phyloP scores from a whole-genome alignment of 257 asterid genomes.

The Nicotiana noctiflora region DNA sequence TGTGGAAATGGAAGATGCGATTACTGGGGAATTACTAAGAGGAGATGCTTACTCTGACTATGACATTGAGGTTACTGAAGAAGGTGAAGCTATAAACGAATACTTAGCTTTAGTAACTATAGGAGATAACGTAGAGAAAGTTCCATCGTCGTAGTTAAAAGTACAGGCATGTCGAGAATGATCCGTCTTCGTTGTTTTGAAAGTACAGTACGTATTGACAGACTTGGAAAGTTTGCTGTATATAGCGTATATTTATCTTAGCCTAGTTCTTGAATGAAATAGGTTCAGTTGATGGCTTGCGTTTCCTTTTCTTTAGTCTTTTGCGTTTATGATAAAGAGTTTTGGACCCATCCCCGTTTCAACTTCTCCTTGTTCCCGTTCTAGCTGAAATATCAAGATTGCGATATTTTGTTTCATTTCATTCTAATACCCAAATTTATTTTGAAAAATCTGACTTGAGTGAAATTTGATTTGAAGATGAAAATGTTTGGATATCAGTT shows the following conservation, averaged over 20 bases:
- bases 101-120: constrained; percentile 49
- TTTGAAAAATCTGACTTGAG: too few species aligned
- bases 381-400: not conserved
- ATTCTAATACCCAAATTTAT: not conserved
- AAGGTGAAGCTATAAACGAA: constrained; percentile 84
- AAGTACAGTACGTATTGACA: not conserved
- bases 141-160: not conserved
- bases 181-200: not conserved
- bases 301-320: not conserved
- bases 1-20: constrained; percentile 70
- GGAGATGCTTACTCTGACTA: constrained; percentile 79
- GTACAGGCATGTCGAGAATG: not conserved
- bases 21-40: constrained; percentile 53
- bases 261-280: not conserved
- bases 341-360: not conserved
- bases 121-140: not conserved
- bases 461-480: too few species aligned
- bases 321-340: not conserved
- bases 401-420: not conserved
- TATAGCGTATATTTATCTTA: not conserved
- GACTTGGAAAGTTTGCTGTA: not conserved
- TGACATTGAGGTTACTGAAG: constrained; percentile 65
- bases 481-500: too few species aligned
- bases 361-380: not conserved
- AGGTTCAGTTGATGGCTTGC: not conserved